Conservation (phyloP, 257 asterid species). For the Salvia miltiorrhiza region DNA sequence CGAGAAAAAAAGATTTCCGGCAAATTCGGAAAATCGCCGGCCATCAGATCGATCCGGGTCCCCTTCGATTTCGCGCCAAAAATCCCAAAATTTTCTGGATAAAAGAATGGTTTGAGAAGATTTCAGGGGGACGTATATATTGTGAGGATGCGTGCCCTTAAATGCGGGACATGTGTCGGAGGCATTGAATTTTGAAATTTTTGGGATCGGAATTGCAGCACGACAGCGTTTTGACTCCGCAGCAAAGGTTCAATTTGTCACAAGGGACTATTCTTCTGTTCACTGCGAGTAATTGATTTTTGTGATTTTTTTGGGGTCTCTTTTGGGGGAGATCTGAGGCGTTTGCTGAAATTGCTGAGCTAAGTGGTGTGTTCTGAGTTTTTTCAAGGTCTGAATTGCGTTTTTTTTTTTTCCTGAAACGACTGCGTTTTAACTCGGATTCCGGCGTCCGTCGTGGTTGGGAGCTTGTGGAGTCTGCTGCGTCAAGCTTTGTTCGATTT, state of each 20-base stretch:
- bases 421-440: not conserved
- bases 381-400: constrained; percentile 14
- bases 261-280: constrained; percentile 10
- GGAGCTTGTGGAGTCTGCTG: constrained; percentile 3
- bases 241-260: constrained; percentile 19
- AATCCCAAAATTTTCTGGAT: constrained; percentile 19
- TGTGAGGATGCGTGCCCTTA: constrained; percentile 23
- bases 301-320: not conserved
- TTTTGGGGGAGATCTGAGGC: constrained; percentile 24
- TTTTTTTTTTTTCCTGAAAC: not conserved
- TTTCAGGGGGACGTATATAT: constrained; percentile 14
- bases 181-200: constrained; percentile 36
- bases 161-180: constrained; percentile 51
- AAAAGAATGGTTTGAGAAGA: constrained; percentile 23
- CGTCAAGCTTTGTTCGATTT: constrained; percentile 1
- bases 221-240: constrained; percentile 35
- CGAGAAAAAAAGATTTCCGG: constrained; percentile 45
- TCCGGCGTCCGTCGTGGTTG: constrained; percentile 1
- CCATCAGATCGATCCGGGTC: constrained; percentile 49
- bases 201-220: constrained; percentile 44
- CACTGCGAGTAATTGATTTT: constrained; percentile 15
- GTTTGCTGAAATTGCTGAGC: constrained; percentile 19
- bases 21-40: constrained; percentile 63
- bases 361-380: constrained; percentile 14
- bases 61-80: constrained; percentile 46